phyloP scores from a whole-genome alignment of 139 green algal genomes.

The Picochlorum sp. region DNA sequence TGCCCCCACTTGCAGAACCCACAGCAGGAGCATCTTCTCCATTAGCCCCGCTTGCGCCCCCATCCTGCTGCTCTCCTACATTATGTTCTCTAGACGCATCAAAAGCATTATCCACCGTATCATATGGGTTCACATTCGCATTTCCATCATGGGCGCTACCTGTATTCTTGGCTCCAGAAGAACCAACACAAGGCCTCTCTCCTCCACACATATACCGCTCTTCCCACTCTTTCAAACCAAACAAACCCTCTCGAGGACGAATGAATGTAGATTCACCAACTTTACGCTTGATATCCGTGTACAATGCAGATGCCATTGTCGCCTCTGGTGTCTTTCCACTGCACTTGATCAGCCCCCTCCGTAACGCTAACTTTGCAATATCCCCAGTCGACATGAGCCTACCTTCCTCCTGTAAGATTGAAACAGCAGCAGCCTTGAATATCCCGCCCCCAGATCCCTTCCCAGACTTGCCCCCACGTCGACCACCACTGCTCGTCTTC shows the following conservation, averaged over 20 bases:
- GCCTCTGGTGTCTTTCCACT: conserved; percentile 74
- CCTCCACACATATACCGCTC: conserved; percentile 21
- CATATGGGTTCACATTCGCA: background rate
- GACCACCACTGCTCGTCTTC: too few species aligned
- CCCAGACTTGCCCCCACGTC: too few species aligned
- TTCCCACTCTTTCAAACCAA: conserved; percentile 74
- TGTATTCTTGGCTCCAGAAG: too few species aligned
- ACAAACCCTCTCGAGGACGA: conserved; percentile 69
- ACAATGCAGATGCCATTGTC: conserved; percentile 77
- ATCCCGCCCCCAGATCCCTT: conserved; percentile 38
- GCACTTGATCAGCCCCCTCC: conserved; percentile 53
- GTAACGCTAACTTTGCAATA: conserved; percentile 44
- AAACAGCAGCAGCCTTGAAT: conserved; percentile 69
- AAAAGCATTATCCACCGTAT: background rate
- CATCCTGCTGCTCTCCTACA: too few species aligned
- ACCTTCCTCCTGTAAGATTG: conserved; percentile 52
- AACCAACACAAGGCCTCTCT: too few species aligned
- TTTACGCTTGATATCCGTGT: conserved; percentile 78
- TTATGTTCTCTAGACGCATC: background rate
- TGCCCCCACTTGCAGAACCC: too few species aligned
- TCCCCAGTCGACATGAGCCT: conserved; percentile 71
- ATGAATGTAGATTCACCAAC: conserved; percentile 57
- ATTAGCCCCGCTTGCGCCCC: too few species aligned
- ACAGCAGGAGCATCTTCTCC: too few species aligned
- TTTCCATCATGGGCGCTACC: too few species aligned